Evolutionary conservation across 768 basidiomycete genomes (phyloP).

Genomic region (Leccinum rimulosum): DNA sequence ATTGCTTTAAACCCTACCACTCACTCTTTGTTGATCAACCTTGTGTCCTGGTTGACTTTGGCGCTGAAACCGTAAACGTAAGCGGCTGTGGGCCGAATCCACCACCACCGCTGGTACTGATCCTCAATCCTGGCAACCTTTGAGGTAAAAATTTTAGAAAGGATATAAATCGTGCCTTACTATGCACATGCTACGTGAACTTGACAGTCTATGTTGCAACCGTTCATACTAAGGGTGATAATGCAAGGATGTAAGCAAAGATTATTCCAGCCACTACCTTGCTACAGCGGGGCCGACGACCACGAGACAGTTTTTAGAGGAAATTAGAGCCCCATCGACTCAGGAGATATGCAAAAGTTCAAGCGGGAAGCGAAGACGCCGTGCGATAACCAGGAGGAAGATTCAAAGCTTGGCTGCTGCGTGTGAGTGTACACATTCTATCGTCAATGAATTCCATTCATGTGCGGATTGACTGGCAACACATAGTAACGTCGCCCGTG

Average conservation of each 20-base stretch:
- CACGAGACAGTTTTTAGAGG: background rate
- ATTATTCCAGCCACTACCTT: background rate
- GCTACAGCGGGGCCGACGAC: background rate
- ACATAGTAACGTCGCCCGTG: background rate
- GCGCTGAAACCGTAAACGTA: background rate
- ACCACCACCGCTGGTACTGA: background rate
- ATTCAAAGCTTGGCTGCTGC: background rate
- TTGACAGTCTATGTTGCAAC: background rate
- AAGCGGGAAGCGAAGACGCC: background rate
- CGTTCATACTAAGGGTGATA: background rate
- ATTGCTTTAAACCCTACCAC: background rate
- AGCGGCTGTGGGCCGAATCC: background rate
- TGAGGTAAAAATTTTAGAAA: background rate
- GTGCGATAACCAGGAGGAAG: background rate
- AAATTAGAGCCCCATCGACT: background rate
- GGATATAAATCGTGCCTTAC: background rate
- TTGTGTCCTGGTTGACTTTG: background rate
- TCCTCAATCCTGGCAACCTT: background rate
- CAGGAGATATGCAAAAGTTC: background rate
- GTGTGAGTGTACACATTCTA: background rate
- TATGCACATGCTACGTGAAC: background rate
- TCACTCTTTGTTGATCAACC: background rate
- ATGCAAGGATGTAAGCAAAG: background rate
- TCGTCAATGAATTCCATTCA: background rate
- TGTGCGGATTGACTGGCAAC: background rate